phyloP scores from a whole-genome alignment of 176 grass and related monocot species.

The Calamus simplicifolius region DNA sequence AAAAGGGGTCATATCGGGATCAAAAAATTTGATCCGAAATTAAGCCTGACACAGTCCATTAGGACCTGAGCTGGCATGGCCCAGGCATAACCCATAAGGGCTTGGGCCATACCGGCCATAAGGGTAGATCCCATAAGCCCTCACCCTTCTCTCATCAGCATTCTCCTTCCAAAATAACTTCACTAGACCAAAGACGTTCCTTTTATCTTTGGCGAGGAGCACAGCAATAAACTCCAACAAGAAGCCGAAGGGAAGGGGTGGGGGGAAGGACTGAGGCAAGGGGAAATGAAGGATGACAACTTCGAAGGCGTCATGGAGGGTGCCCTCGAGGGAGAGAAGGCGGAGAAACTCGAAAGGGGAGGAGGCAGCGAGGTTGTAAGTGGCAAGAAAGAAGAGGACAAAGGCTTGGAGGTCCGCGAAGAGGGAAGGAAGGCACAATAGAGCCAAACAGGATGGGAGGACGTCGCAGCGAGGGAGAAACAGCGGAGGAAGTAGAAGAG shows the following conservation, averaged over 20 bases:
- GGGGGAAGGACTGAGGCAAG: slow-evolving; percentile 31
- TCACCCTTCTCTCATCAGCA: slow-evolving; percentile 25
- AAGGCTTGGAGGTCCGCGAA: slow-evolving; percentile 31
- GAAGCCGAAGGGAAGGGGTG: slow-evolving; percentile 18
- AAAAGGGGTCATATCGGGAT: too few species aligned
- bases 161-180: slow-evolving; percentile 25
- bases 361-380: slow-evolving; percentile 29
- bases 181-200: slow-evolving; percentile 75
- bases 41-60: too few species aligned
- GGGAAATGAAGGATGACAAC: slow-evolving; percentile 28
- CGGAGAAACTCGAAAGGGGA: slow-evolving; percentile 20
- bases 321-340: slow-evolving; percentile 16
- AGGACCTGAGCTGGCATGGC: too few species aligned
- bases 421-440: slow-evolving; percentile 36
- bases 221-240: slow-evolving; percentile 39
- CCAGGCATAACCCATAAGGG: too few species aligned
- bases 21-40: too few species aligned
- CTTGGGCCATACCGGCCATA: too few species aligned
- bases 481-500: slow-evolving; percentile 17
- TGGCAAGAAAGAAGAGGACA: slow-evolving; percentile 19
- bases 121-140: slow-evolving; percentile 57
- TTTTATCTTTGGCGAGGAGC: slow-evolving; percentile 63
- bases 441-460: slow-evolving; percentile 1
- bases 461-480: slow-evolving; percentile 7
- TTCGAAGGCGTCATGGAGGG: slow-evolving; percentile 6